Evolutionary conservation across 1,284 basidiomycete species (phyloP).

Genomic region (Leccinum huronense): DNA sequence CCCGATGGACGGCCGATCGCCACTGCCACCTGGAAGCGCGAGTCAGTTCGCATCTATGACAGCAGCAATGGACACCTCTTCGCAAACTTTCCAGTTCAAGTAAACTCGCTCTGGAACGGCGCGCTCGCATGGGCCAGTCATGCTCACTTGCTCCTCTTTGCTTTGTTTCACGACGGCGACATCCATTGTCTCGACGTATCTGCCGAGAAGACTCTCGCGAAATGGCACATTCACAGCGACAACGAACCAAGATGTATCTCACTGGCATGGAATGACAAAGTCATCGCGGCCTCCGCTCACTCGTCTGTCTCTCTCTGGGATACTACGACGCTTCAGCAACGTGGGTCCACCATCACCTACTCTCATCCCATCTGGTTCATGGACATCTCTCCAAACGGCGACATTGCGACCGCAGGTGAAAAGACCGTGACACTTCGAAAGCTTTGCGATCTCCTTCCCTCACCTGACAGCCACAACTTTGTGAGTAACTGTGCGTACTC

Average conservation of each 20-base stretch:
- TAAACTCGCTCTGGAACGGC: neutral
- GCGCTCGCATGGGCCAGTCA: neutral
- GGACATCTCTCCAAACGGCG: neutral
- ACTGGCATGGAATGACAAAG: neutral
- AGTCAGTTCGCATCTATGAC: neutral
- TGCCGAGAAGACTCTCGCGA: neutral
- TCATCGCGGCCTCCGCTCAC: neutral
- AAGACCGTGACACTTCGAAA: too few relatives aligned
- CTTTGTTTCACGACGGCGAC: neutral
- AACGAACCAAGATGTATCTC: neutral
- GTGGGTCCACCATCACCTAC: neutral
- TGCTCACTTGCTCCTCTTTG: neutral
- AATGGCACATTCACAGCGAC: neutral
- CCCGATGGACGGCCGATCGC: neutral
- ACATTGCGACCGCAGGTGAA: too few relatives aligned
- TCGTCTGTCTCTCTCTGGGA: neutral
- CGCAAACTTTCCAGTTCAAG: neutral
- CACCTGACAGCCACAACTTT: neutral
- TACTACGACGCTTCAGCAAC: neutral
- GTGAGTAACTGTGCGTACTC: neutral
- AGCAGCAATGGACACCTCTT: neutral
- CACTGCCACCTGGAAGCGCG: neutral
- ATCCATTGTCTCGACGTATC: neutral
- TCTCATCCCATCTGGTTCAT: neutral
- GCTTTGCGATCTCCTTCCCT: too few relatives aligned